Percentiles rank a stretch among this genome's conserved stretches.
Conservation (phyloP, 2,329 filamentous ascomycete genomes). For the Fusarium begoniae region DNA sequence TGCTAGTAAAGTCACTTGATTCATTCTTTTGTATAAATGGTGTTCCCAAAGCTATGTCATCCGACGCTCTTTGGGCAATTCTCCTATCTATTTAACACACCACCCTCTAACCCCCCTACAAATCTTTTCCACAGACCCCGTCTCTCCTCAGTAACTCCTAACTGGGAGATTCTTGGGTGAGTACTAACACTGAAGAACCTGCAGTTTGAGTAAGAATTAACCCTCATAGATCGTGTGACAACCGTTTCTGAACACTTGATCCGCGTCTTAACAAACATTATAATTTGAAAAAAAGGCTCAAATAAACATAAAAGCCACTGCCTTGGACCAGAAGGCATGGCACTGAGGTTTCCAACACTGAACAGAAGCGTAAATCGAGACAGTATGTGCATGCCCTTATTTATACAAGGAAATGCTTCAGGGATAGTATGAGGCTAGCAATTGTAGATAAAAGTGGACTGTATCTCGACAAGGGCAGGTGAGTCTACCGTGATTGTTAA, state of each 20-base stretch:
- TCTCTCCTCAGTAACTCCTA: background rate
- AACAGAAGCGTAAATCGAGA: background rate
- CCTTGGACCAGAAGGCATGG: background rate
- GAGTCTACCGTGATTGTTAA: background rate
- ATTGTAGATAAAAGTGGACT: background rate
- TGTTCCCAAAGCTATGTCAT: background rate
- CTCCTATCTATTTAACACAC: background rate
- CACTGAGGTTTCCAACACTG: background rate
- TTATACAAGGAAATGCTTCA: background rate
- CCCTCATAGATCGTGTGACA: background rate
- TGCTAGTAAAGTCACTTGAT: background rate
- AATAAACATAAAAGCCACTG: background rate
- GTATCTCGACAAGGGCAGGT: background rate
- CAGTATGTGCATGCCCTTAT: background rate
- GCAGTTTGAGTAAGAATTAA: background rate
- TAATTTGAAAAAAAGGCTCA: background rate
- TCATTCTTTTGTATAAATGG: background rate
- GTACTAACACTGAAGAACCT: background rate
- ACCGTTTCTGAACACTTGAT: background rate
- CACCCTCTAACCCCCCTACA: background rate
- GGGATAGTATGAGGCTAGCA: background rate
- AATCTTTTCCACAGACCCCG: rapidly evolving
- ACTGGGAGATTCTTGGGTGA: background rate
- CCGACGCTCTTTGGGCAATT: background rate
- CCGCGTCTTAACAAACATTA: background rate